Evolutionary conservation across 2,329 filamentous ascomycete genomes (phyloP), one percentile per base, ranked within the genome.

Genomic region (Apiospora hydei): DNA sequence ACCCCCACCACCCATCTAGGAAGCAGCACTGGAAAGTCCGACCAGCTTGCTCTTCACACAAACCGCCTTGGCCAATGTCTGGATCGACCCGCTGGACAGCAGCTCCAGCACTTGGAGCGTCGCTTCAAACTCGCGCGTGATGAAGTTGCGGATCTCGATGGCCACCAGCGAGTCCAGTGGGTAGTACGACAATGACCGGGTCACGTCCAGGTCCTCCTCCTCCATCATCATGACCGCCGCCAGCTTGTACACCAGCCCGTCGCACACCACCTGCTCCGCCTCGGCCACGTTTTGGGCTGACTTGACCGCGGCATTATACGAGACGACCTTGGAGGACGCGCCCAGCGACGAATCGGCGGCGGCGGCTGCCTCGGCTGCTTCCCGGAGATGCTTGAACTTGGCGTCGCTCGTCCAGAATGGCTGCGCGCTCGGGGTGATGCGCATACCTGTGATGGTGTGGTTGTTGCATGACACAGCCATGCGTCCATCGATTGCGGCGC

Each of bases 101-200:
- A 90, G 77, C 76, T 90, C 88, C 72, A 90, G 77, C 0, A 90
- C 87, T 78, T 89, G 87, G 76, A 89, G 75, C 71, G 85, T 87
- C 1, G 84, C 83, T 77, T 87, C 82, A 74, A 87, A 83, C 77
- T 86, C 85, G 71, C 85, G 83, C 18, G 84, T 84, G 70, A 87
- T 85, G 80, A 84, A 87, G 78, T 87, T 87, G 26, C 86, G 84
- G 70, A 87, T 81, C 78, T 87, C 85, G 67, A 87, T 85, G 0
- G 85, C 85, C 21, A 86, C 83, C 5, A 88, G 82, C 4, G 85
- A 87, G 77, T 87, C 85, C 11, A 87, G 80, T 18, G 81, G 81
- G 77, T 84, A 85, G 77, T 80, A 82, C 70, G 78, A 84, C 74
- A 82, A 79, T 46, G 78, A 84, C 57, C 77, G 82, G 3, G 82